These are phyloP conservation scores for Harringtonia aguacate DNA, from an alignment of 2,329 filamentous ascomycete species.

Conservation along the genomic window DNA sequence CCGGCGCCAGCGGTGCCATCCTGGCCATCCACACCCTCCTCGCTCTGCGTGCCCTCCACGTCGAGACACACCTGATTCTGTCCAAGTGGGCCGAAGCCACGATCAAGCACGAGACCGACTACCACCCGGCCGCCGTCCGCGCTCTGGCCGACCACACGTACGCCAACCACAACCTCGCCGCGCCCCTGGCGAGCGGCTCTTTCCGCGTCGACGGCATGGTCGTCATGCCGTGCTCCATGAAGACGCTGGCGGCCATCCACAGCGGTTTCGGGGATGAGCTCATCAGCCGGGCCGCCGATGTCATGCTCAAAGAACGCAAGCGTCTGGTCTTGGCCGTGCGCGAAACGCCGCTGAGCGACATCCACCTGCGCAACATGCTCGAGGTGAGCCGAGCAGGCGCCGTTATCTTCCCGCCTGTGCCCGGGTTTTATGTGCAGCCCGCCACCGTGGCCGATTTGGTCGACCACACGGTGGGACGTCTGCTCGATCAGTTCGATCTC, in stretches of 20 bases:
- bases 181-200: conserved; percentile 31
- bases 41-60: conserved; percentile 25
- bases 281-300: conserved; percentile 32
- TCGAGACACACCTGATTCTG: conserved; percentile 37
- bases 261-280: conserved; percentile 32
- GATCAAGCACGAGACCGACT: conserved; percentile 34
- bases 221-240: conserved; percentile 35
- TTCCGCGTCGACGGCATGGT: conserved; percentile 36
- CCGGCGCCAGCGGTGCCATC: conserved; percentile 35
- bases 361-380: conserved; percentile 35
- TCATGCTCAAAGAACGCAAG: conserved; percentile 33
- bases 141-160: conserved; percentile 27
- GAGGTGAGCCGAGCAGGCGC: conserved; percentile 24
- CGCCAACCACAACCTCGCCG: conserved; percentile 30
- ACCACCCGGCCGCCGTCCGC: conserved; percentile 22
- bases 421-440: conserved; percentile 31
- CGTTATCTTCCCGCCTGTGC: conserved; percentile 32
- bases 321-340: conserved; percentile 27
- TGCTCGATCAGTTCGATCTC: conserved; percentile 33
- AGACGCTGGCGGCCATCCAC: conserved; percentile 31
- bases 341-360: conserved; percentile 35
- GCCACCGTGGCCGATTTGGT: conserved; percentile 27
- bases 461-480: conserved; percentile 33
- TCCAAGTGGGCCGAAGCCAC: conserved; percentile 37
- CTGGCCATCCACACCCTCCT: conserved; percentile 30